Evolutionary conservation across 176 grass and related monocot species (phyloP), one percentile per base, ranked within the genome.

Genomic region (Echinochloa phyllopogon): DNA sequence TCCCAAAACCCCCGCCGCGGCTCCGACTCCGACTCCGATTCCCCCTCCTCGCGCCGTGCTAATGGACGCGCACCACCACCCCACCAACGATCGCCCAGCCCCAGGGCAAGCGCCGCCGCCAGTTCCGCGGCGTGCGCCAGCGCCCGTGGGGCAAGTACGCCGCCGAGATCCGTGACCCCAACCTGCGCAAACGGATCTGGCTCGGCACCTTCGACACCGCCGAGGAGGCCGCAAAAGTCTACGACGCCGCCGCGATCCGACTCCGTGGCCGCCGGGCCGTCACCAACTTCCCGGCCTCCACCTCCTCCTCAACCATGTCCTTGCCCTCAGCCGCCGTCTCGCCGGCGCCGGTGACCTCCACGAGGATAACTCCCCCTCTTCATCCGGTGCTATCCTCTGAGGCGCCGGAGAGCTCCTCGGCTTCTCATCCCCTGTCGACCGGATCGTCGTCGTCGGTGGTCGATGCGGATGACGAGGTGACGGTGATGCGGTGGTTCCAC

Each of bases 171-270:
- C 82, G 92, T 12, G 92, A 91, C 24, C 89, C 92, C 13, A 17
- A 20, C 15, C 79, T 61, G 40, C 37, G 83, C 13, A 91, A 89
- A 56, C 81, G 89, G 58, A 83, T 86, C 77, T 94, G 92, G 92
- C 92, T 94, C 77, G 92, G 92, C 51, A 94, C n/a, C n/a, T n/a
- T n/a, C n/a, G n/a, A n/a, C n/a, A n/a, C 86, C 25, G 92, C 92
- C 25, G 92, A 89, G 89, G 94, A 42, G 20, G 94, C 68, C 10
- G 92, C 90, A 10, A 6, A 21, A 0, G 92, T 86, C n/a, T 97
- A 97, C 58, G 94, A 97, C 82, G 41, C 67, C 71, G 92, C 88
- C 4, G 94, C 92, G 18, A n/a, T n/a, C n/a, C n/a, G n/a, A n/a
- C n/a, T n/a, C n/a, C n/a, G n/a, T n/a, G n/a, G n/a, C n/a, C n/a